phyloP scores from a whole-genome alignment of 1,284 basidiomycete genomes.

The Thecaphora frezii region DNA sequence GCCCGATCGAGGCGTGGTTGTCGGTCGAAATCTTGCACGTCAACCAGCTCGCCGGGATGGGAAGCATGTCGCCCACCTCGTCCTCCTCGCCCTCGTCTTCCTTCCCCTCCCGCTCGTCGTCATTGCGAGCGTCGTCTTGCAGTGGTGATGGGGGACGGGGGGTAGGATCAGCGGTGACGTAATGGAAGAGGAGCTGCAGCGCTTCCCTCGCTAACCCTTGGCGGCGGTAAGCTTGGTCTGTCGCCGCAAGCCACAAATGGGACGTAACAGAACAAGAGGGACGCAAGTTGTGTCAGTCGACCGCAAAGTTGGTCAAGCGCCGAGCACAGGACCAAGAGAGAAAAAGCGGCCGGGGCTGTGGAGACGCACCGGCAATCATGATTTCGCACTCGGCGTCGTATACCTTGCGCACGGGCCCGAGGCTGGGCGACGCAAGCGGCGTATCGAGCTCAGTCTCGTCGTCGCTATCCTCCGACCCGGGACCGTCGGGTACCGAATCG shows the following conservation, averaged over 20 bases:
- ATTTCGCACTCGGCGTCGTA: constrained; percentile 70
- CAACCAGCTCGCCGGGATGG: constrained; percentile 21
- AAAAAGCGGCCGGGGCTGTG: constrained; percentile 28
- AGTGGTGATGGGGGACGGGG: constrained; percentile 5
- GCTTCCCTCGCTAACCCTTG: constrained; percentile 65
- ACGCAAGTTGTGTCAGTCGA: too few species aligned
- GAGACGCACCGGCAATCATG: constrained; percentile 74
- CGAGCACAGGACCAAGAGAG: too few species aligned
- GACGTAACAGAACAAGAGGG: too few species aligned
- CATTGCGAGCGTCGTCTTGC: too few species aligned
- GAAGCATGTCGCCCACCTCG: constrained; percentile 10
- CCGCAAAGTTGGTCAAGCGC: too few species aligned
- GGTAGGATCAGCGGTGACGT: constrained; percentile 58
- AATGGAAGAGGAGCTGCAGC: constrained; percentile 53
- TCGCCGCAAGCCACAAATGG: too few species aligned
- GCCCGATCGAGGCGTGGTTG: constrained; percentile 31
- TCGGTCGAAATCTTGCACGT: constrained; percentile 40
- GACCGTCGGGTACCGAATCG: constrained; percentile 10
- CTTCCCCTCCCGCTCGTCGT: not conserved
- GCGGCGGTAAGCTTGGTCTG: constrained; percentile 67
- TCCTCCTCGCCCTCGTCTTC: too few species aligned
- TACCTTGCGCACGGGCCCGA: constrained; percentile 63
- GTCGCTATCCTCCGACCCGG: constrained; percentile 18
- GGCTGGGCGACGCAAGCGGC: too few species aligned
- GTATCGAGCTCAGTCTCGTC: constrained; percentile 20